phyloP scores from a whole-genome alignment of 1,284 basidiomycete genomes.

The Somion occarium region DNA sequence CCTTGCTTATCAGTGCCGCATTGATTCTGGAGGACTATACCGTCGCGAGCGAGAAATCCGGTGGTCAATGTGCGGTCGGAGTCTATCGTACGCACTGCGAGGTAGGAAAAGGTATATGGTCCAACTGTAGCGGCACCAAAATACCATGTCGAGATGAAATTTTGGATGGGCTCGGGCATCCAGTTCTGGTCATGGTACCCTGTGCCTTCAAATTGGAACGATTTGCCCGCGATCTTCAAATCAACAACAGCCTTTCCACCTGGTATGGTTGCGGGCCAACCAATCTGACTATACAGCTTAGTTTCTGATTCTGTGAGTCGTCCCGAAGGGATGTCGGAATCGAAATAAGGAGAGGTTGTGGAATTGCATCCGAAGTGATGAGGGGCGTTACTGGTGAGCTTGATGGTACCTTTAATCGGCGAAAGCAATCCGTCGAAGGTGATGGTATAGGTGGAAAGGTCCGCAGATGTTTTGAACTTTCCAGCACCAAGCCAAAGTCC shows the following conservation, averaged over 20 bases:
- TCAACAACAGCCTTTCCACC: slow-evolving; percentile 20
- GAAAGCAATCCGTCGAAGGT: slow-evolving; percentile 14
- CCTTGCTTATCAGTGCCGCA: slow-evolving; percentile 9
- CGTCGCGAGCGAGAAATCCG: slow-evolving; percentile 20
- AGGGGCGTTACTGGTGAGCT: slow-evolving; percentile 14
- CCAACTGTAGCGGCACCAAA: slow-evolving; percentile 22
- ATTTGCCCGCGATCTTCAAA: slow-evolving; percentile 17
- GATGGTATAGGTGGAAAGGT: slow-evolving; percentile 17
- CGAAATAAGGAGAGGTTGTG: slow-evolving; percentile 19
- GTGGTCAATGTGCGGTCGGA: slow-evolving; percentile 19
- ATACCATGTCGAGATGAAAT: slow-evolving; percentile 21
- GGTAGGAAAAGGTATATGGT: slow-evolving; percentile 22
- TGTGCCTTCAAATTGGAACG: slow-evolving; percentile 18
- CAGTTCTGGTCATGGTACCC: slow-evolving; percentile 27
- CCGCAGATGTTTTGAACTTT: slow-evolving; percentile 15
- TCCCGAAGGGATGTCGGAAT: slow-evolving; percentile 10
- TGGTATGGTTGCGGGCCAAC: slow-evolving; percentile 23
- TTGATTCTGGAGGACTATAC: slow-evolving; percentile 24
- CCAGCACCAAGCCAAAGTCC: slow-evolving; percentile 20
- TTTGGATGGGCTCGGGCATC: slow-evolving; percentile 18
- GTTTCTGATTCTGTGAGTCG: slow-evolving; percentile 13
- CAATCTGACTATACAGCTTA: slow-evolving; percentile 21
- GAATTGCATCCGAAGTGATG: slow-evolving; percentile 21
- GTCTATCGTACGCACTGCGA: slow-evolving; percentile 16
- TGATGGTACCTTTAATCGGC: slow-evolving; percentile 15